Percentiles rank a stretch among this genome's conserved stretches.
Conservation (phyloP, 306 rosid species). For the Vigna unguiculata region DNA sequence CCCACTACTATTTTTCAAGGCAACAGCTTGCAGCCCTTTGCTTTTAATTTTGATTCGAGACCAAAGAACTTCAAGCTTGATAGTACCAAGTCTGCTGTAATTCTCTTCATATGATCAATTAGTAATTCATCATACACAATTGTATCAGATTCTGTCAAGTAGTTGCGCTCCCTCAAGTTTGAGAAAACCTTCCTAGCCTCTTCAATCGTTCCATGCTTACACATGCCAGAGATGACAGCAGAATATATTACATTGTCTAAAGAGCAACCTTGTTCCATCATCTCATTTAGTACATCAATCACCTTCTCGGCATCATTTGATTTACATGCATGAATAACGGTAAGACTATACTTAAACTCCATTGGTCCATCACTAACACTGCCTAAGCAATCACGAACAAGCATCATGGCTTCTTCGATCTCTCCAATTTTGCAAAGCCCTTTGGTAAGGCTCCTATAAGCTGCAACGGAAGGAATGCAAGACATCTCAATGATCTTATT, state of each 20-base stretch:
- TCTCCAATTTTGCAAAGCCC: conserved; percentile 75
- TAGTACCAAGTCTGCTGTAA: conserved; percentile 77
- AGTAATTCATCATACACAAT: conserved; percentile 78
- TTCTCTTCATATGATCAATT: conserved; percentile 84
- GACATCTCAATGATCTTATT: conserved; percentile 78
- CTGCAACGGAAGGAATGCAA: conserved; percentile 69
- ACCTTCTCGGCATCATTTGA: conserved; percentile 65
- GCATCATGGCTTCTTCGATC: conserved; percentile 83
- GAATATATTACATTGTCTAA: conserved; percentile 56
- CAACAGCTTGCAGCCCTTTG: conserved; percentile 65
- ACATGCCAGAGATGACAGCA: conserved; percentile 80
- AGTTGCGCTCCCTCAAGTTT: conserved; percentile 59
- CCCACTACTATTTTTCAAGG: conserved; percentile 48
- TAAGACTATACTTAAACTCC: conserved; percentile 79
- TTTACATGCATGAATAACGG: conserved; percentile 67
- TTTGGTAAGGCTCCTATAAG: conserved; percentile 68
- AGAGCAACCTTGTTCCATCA: conserved; percentile 76
- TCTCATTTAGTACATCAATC: conserved; percentile 67
- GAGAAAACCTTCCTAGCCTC: conserved; percentile 83
- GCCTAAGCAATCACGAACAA: conserved; percentile 77
- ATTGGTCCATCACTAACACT: conserved; percentile 66
- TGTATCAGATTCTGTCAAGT: conserved; percentile 71
- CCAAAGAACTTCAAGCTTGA: conserved; percentile 84
- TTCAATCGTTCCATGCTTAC: conserved; percentile 76
- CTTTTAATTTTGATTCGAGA: conserved; percentile 79